Evolutionary conservation across 2,329 filamentous ascomycete genomes (phyloP).

Genomic region (Penicillium paneum): DNA sequence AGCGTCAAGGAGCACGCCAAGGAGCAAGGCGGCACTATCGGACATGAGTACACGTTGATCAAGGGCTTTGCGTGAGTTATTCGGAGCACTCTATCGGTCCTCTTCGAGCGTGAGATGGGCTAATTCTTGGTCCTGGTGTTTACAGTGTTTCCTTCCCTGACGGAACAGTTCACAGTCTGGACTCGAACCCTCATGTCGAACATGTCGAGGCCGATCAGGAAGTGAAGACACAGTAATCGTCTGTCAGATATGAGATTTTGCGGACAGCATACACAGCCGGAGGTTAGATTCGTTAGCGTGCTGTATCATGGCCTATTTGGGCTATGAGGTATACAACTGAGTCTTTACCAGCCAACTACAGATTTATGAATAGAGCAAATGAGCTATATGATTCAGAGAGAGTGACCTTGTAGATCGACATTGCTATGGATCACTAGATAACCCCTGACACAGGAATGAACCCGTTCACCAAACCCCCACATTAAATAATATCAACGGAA

Average conservation of each 20-base stretch:
- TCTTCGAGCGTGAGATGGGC: background rate
- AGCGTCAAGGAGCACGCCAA: constrained; percentile 3
- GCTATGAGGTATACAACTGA: background rate
- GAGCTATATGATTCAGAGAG: background rate
- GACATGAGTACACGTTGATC: constrained; percentile 7
- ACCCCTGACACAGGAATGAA: background rate
- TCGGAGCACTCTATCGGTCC: background rate
- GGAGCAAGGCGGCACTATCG: constrained; percentile 3
- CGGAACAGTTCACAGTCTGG: background rate
- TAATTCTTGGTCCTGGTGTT: background rate
- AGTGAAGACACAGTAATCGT: background rate
- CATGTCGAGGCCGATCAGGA: background rate
- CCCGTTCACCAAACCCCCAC: background rate
- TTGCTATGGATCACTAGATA: background rate
- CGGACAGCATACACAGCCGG: background rate
- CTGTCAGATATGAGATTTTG: background rate
- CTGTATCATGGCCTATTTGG: background rate
- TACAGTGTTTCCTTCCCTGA: background rate
- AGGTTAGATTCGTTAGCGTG: background rate
- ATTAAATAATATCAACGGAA: background rate
- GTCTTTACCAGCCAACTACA: background rate
- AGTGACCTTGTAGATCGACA: background rate
- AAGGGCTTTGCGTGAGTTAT: constrained; percentile 9
- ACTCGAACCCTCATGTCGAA: constrained; percentile 1
- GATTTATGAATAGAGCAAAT: background rate